Percentiles rank a stretch among this genome's conserved stretches.
phyloP scores from a whole-genome alignment of 164 flowering plant genomes.

The Piper longum region DNA sequence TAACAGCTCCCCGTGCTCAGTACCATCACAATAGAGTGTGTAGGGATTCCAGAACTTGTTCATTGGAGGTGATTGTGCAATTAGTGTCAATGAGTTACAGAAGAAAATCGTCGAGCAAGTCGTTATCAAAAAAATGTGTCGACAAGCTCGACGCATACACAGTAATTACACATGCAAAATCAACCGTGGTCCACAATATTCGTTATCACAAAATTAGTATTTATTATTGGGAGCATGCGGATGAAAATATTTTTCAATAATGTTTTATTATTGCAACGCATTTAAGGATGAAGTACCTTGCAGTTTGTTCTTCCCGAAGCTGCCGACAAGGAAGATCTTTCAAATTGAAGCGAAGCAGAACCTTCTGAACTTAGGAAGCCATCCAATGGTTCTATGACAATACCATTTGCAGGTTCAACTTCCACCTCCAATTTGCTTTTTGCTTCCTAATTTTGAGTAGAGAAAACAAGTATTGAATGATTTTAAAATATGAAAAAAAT shows the following conservation, averaged over 20 bases:
- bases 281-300: constrained; percentile 40
- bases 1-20: too few species aligned
- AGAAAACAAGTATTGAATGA: neutral
- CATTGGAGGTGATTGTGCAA: too few species aligned
- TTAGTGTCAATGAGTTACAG: too few species aligned
- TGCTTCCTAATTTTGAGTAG: constrained; percentile 56
- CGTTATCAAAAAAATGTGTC: too few species aligned
- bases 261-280: neutral
- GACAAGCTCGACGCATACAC: too few species aligned
- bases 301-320: constrained; percentile 50
- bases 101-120: too few species aligned
- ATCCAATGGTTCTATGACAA: constrained; percentile 46
- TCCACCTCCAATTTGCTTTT: constrained; percentile 67
- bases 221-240: too few species aligned
- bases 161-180: too few species aligned
- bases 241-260: neutral
- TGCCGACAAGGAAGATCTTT: constrained; percentile 47
- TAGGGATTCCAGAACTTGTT: too few species aligned
- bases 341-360: constrained; percentile 49
- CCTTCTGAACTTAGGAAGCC: constrained; percentile 68
- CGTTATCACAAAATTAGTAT: too few species aligned
- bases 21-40: too few species aligned
- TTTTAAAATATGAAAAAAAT: constrained; percentile 2
- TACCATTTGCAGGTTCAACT: constrained; percentile 52
- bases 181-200: too few species aligned